These are phyloP conservation scores for Gnaphalium uliginosum DNA, from an alignment of 129 eudicot genomes.

Conservation along the genomic window DNA sequence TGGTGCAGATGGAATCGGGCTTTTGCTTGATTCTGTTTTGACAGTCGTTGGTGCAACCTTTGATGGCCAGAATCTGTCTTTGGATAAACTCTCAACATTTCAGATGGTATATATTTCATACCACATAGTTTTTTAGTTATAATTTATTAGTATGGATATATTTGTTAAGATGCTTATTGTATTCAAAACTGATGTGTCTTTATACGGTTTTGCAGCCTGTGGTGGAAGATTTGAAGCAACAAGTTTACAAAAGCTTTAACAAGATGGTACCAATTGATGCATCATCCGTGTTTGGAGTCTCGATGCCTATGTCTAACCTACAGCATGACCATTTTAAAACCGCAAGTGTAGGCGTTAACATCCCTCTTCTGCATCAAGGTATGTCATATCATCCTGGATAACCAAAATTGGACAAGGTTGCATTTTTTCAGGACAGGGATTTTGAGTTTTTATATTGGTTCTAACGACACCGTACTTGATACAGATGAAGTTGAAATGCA, in stretches of 20 bases:
- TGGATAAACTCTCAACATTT: conserved; percentile 31
- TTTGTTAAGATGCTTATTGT: neutral
- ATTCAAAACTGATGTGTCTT: neutral
- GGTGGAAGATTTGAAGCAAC: conserved; percentile 52
- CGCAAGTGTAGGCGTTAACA: conserved; percentile 3
- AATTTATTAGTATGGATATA: neutral
- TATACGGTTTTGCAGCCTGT: neutral
- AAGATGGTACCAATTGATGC: conserved; percentile 36
- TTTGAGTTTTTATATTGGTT: neutral
- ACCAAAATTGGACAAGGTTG: no score
- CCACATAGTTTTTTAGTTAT: neutral
- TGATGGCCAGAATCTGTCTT: conserved; percentile 42
- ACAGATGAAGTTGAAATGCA: conserved; percentile 34
- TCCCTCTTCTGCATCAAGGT: conserved; percentile 14
- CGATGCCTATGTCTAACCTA: conserved; percentile 31
- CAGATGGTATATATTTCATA: neutral
- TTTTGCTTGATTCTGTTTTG: conserved; percentile 50
- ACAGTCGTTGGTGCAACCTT: conserved; percentile 48
- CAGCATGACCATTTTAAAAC: conserved; percentile 14
- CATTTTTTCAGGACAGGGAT: neutral
- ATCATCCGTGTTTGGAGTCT: conserved; percentile 31
- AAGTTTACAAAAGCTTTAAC: conserved; percentile 37
- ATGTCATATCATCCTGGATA: no score
- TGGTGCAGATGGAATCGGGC: conserved; percentile 29
- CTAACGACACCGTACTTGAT: neutral